These are phyloP conservation scores for Rhodotorula sp. DNA, from an alignment of 1,284 basidiomycete genomes.

Conservation along the genomic window DNA sequence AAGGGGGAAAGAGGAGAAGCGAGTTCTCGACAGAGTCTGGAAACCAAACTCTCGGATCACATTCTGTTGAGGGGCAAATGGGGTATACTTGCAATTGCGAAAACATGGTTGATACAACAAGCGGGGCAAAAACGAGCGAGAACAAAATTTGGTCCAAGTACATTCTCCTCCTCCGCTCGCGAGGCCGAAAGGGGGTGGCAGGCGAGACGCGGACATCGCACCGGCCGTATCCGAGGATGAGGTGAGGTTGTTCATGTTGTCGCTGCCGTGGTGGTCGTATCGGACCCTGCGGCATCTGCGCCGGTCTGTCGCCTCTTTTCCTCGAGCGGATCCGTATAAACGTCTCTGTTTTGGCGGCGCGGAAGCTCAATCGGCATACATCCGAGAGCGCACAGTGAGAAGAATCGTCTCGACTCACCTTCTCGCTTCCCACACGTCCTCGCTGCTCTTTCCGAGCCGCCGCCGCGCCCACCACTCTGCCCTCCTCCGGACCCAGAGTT, in stretches of 20 bases:
- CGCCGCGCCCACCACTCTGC: slow-evolving; percentile 89
- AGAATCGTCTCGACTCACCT: too few species aligned
- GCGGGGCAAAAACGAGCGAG: too few species aligned
- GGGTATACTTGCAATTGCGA: too few species aligned
- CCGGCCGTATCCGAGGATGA: too few species aligned
- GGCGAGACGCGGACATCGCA: too few species aligned
- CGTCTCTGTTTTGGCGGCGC: background rate
- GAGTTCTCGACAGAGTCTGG: background rate
- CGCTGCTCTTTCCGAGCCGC: slow-evolving; percentile 71
- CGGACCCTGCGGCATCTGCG: background rate
- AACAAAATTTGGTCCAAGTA: too few species aligned
- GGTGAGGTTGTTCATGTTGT: background rate
- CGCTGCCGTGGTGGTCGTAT: background rate
- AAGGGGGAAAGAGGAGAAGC: background rate
- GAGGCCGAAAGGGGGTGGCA: too few species aligned
- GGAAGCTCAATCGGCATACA: background rate
- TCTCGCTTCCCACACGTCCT: slow-evolving; percentile 89
- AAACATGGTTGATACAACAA: too few species aligned
- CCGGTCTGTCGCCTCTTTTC: slow-evolving; percentile 1
- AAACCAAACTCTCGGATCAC: too few species aligned
- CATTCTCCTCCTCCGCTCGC: too few species aligned
- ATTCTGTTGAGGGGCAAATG: too few species aligned
- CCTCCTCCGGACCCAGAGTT: slow-evolving; percentile 76
- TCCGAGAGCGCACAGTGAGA: background rate
- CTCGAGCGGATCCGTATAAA: slow-evolving; percentile 22